Conservation (phyloP, 805 yeast genomes). For the Pichia cephalocereana region DNA sequence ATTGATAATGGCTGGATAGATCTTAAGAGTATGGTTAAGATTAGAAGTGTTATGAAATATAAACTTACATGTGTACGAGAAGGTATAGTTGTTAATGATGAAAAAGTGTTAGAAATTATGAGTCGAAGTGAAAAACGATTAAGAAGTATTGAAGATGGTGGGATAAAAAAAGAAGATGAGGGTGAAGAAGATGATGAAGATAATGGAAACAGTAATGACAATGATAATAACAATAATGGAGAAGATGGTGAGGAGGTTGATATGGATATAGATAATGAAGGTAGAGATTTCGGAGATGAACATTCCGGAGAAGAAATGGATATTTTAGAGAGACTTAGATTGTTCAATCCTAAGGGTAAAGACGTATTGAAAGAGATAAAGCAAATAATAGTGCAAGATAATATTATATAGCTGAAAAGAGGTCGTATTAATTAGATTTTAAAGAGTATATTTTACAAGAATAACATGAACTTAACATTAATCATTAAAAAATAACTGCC, state of each 20-base stretch:
- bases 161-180: conserved; percentile 22
- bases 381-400: conserved; percentile 17
- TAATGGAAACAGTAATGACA: too few relatives aligned
- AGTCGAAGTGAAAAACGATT: conserved; percentile 22
- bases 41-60: conserved; percentile 63
- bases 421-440: too few relatives aligned
- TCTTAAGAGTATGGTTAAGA: conserved; percentile 48
- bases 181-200: conserved; percentile 6
- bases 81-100: conserved; percentile 37
- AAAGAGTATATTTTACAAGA: too few relatives aligned
- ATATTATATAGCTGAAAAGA: too few relatives aligned
- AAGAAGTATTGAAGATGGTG: conserved; percentile 16
- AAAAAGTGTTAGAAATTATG: conserved; percentile 35
- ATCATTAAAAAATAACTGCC: too few relatives aligned
- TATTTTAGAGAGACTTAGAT: conserved; percentile 26
- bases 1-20: conserved; percentile 77
- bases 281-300: too few relatives aligned
- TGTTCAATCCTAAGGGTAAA: conserved; percentile 28
- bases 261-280: neutral
- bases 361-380: conserved; percentile 18
- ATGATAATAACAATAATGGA: conserved; percentile 28
- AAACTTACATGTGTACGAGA: conserved; percentile 56
- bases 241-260: conserved; percentile 25
- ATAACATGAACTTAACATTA: too few relatives aligned
- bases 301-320: too few relatives aligned